These are phyloP conservation scores for Kwoniella pini DNA, from an alignment of 768 basidiomycete species.

Conservation along the genomic window DNA sequence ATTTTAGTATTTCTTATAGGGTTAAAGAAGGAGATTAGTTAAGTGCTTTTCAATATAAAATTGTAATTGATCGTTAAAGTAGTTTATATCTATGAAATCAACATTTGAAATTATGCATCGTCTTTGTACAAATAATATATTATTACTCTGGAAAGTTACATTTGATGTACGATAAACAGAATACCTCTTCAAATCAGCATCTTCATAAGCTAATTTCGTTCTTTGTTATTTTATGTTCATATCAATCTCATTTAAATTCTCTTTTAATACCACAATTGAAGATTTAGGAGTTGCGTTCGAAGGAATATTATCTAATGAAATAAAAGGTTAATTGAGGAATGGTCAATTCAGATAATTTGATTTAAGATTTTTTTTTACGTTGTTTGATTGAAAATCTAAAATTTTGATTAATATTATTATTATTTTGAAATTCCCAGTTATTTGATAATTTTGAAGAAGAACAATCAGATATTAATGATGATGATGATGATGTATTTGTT, in stretches of 20 bases:
- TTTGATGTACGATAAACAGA: background rate
- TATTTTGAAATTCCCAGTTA: background rate
- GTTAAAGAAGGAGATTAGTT: background rate
- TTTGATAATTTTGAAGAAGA: background rate
- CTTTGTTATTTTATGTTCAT: background rate
- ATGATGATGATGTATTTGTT: background rate
- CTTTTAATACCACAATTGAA: background rate
- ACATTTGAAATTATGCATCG: too few species aligned
- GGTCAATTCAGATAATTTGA: too few species aligned
- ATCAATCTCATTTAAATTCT: background rate
- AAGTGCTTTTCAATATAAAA: too few species aligned
- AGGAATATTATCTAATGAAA: too few species aligned
- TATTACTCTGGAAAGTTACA: too few species aligned
- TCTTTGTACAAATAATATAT: too few species aligned
- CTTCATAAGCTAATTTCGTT: slow-evolving; percentile 2
- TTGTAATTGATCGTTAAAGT: too few species aligned
- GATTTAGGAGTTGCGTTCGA: too few species aligned
- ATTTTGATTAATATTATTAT: background rate
- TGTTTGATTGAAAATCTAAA: slow-evolving; percentile 1
- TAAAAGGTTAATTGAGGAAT: slow-evolving; percentile 1
- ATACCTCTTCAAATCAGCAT: background rate
- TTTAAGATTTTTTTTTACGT: background rate
- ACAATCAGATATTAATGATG: background rate
- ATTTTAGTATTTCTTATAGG: slow-evolving; percentile 15
- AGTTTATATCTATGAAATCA: too few species aligned